Evolutionary conservation across 148 eudicot species (phyloP).

Genomic region (Cornus suecica): DNA sequence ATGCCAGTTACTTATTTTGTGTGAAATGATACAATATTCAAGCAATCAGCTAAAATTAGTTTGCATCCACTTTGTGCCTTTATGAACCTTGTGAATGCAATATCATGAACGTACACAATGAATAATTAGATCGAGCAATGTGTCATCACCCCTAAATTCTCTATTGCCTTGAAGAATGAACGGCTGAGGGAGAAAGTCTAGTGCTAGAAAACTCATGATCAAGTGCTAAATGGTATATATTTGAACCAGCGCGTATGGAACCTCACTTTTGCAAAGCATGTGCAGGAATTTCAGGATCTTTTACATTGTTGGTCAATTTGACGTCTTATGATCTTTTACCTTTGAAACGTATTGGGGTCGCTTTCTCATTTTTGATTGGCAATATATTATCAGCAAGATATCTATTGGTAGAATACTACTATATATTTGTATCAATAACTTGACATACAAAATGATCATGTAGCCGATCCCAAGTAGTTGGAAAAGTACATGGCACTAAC

Average conservation of each 20-base stretch:
- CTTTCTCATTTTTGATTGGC: not conserved
- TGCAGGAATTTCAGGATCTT: not conserved
- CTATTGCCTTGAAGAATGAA: too few relatives aligned
- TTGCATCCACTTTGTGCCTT: not conserved
- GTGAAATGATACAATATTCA: not conserved
- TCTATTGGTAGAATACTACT: not conserved
- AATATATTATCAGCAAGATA: too few relatives aligned
- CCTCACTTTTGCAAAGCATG: not conserved
- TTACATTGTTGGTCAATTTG: not conserved
- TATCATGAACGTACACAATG: too few relatives aligned
- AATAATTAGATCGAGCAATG: too few relatives aligned
- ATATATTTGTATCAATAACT: not conserved
- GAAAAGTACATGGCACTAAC: not conserved
- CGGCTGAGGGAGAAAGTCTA: too few relatives aligned
- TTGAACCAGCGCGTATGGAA: not conserved
- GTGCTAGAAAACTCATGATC: too few relatives aligned
- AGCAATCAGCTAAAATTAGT: not conserved
- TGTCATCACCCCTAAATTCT: too few relatives aligned
- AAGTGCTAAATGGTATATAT: too few relatives aligned
- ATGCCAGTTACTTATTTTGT: not conserved
- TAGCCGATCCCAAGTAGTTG: too few relatives aligned
- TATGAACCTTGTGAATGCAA: too few relatives aligned
- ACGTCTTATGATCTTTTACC: not conserved
- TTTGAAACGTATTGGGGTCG: too few relatives aligned
- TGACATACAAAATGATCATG: not conserved